phyloP scores from a whole-genome alignment of 176 grass and related monocot species.

The Alopecurus myosuroides region DNA sequence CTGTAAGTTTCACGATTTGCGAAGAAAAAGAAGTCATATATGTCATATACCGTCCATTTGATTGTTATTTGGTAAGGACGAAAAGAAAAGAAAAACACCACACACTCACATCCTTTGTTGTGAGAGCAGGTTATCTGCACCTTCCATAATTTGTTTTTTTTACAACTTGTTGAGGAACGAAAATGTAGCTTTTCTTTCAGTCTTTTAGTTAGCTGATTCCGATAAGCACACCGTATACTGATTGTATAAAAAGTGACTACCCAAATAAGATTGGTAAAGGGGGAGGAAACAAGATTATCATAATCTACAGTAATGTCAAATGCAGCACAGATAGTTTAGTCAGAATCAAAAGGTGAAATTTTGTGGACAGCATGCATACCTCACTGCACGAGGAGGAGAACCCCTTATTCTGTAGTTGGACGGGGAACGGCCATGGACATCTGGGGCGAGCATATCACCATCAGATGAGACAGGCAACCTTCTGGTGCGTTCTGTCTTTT shows the following conservation, averaged over 20 bases:
- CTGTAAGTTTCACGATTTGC: not conserved
- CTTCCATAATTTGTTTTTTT: not conserved
- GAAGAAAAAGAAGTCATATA: not conserved
- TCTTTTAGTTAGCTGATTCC: not conserved
- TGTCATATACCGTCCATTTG: not conserved
- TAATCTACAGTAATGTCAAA: not conserved
- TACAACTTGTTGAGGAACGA: not conserved
- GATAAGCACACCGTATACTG: not conserved
- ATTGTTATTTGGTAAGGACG: not conserved
- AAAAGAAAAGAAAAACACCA: not conserved
- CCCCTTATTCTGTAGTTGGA: constrained; percentile 49
- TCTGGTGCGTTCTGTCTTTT: constrained; percentile 43
- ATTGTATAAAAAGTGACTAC: not conserved
- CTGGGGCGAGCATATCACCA: constrained; percentile 30
- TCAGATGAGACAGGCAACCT: constrained; percentile 36
- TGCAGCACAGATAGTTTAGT: constrained; percentile 9
- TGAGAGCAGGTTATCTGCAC: not conserved
- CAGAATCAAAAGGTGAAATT: not conserved
- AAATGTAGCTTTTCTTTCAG: not conserved
- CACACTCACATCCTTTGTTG: not conserved
- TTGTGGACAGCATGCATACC: constrained; percentile 47
- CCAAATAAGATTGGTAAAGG: not conserved
- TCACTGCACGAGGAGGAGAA: constrained; percentile 54
- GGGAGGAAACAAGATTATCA: not conserved
- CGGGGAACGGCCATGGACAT: constrained; percentile 27